phyloP scores from a whole-genome alignment of 2,329 filamentous ascomycete species.

The Colletotrichum sojae region DNA sequence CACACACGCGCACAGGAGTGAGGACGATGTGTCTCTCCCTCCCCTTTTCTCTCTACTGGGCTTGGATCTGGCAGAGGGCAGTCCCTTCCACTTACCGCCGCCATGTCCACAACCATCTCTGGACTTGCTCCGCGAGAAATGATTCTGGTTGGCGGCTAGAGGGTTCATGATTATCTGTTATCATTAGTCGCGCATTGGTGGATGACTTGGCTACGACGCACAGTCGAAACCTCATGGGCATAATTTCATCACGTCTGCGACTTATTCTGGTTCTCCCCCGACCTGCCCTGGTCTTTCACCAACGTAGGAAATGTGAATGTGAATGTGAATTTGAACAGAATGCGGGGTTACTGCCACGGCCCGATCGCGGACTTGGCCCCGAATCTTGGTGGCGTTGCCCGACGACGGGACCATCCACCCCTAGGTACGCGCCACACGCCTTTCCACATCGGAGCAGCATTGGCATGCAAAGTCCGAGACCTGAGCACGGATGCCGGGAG shows the following conservation, averaged over 20 bases:
- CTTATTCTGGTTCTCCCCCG: neutral
- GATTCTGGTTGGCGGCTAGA: neutral
- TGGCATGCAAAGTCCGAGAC: conserved; percentile 25
- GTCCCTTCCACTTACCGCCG: neutral
- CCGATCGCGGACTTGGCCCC: neutral
- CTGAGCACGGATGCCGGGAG: neutral
- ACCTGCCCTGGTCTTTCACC: neutral
- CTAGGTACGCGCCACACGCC: conserved; percentile 14
- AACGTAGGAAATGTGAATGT: neutral
- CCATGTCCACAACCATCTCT: neutral
- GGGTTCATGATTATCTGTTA: conserved; percentile 6
- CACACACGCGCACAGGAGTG: neutral
- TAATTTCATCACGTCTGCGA: conserved; percentile 33
- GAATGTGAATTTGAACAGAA: neutral
- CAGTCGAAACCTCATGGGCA: conserved; percentile 18
- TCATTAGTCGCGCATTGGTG: conserved; percentile 5
- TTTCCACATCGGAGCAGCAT: conserved; percentile 22
- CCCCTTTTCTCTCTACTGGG: neutral
- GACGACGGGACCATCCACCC: conserved; percentile 9
- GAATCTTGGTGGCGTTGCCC: conserved; percentile 15
- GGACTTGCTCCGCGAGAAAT: neutral
- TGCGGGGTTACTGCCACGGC: conserved; percentile 12
- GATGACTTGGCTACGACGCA: conserved; percentile 2
- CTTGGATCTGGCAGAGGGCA: neutral
- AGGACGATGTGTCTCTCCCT: neutral